Evolutionary conservation across 805 yeast genomes (phyloP).

Genomic region (Candida rishiriensis): DNA sequence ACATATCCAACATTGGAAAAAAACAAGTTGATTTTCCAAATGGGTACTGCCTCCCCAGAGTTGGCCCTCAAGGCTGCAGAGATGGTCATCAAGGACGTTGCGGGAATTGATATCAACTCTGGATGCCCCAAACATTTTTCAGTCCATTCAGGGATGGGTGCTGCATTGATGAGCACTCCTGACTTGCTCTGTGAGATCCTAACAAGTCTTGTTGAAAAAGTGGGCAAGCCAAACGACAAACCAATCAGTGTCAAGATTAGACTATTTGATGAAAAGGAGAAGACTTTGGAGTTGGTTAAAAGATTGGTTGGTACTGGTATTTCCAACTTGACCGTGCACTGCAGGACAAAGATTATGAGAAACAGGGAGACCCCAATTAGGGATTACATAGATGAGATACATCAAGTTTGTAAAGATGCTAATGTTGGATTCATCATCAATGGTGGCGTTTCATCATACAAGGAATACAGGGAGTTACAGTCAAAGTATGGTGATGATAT

Average conservation of each 20-base stretch:
- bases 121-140: slow-evolving; percentile 98
- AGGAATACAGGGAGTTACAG: slow-evolving; percentile 52
- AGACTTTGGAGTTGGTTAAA: slow-evolving; percentile 56
- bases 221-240: slow-evolving; percentile 71
- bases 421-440: slow-evolving; percentile 75
- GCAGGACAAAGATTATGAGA: slow-evolving; percentile 86
- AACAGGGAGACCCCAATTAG: slow-evolving; percentile 79
- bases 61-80: slow-evolving; percentile 87
- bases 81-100: slow-evolving; percentile 78
- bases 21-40: slow-evolving; percentile 75
- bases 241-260: slow-evolving; percentile 92
- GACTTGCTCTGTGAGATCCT: slow-evolving; percentile 71
- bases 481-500: slow-evolving; percentile 48
- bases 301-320: slow-evolving; percentile 74
- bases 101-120: slow-evolving; percentile 88
- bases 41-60: slow-evolving; percentile 82
- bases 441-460: slow-evolving; percentile 61
- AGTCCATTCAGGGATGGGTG: slow-evolving; percentile 96
- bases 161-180: slow-evolving; percentile 81
- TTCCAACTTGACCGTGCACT: slow-evolving; percentile 80
- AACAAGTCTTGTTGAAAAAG: slow-evolving; percentile 61
- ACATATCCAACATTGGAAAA: slow-evolving; percentile 61
- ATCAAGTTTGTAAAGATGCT: slow-evolving; percentile 52
- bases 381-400: slow-evolving; percentile 59
- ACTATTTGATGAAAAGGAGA: slow-evolving; percentile 57